Conservation (phyloP, 768 basidiomycete species). For the Pluteus cervinus region DNA sequence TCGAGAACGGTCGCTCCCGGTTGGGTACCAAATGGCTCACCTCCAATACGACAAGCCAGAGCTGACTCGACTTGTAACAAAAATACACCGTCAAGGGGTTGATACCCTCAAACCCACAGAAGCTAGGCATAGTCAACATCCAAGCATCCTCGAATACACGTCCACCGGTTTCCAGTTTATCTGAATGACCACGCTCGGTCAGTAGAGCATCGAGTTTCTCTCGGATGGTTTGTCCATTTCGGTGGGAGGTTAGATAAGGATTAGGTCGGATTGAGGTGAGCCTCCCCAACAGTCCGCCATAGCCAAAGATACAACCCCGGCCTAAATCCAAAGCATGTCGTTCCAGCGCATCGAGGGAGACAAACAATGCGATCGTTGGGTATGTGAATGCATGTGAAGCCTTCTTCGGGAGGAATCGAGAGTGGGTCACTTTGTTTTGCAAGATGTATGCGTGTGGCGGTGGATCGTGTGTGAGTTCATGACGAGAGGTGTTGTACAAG, state of each 20-base stretch:
- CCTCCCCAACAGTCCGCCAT: slow-evolving; percentile 37
- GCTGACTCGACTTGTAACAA: slow-evolving; percentile 36
- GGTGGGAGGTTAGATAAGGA: slow-evolving; percentile 35
- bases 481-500: too few species aligned
- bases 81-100: slow-evolving; percentile 70
- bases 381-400: slow-evolving; percentile 56
- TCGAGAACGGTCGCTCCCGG: not conserved
- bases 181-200: slow-evolving; percentile 17
- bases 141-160: slow-evolving; percentile 52
- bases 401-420: slow-evolving; percentile 39
- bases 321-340: slow-evolving; percentile 36
- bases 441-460: slow-evolving; percentile 41
- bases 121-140: slow-evolving; percentile 73
- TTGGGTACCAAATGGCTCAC: slow-evolving; percentile 22
- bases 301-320: slow-evolving; percentile 48
- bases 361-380: slow-evolving; percentile 46
- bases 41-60: slow-evolving; percentile 51
- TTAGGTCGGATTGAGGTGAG: slow-evolving; percentile 40
- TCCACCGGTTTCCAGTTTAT: slow-evolving; percentile 9
- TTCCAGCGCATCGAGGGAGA: slow-evolving; percentile 55
- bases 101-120: slow-evolving; percentile 61
- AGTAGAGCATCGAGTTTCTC: slow-evolving; percentile 36
- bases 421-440: slow-evolving; percentile 46
- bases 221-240: slow-evolving; percentile 24
- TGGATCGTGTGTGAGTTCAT: too few species aligned